Conservation (phyloP, 2,329 filamentous ascomycete genomes). For the Fusarium drepaniforme region DNA sequence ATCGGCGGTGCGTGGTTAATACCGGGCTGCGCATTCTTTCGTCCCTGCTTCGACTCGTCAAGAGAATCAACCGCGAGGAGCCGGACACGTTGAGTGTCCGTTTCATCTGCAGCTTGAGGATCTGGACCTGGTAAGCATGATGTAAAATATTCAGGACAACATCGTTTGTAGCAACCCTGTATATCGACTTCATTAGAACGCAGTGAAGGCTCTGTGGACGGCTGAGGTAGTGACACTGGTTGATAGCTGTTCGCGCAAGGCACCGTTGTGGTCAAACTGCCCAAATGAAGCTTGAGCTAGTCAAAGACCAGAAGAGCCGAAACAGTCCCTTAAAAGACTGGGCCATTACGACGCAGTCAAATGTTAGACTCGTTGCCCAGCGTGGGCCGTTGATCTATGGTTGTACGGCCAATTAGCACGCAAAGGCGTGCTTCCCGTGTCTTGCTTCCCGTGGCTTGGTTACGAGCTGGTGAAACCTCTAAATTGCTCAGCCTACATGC, state of each 20-base stretch:
- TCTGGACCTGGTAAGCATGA: not conserved
- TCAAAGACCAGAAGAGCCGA: not conserved
- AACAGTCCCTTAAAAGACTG: not conserved
- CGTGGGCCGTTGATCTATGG: not conserved
- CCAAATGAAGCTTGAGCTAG: not conserved
- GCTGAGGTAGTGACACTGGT: not conserved
- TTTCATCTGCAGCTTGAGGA: not conserved
- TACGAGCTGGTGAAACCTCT: not conserved
- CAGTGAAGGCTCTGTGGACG: not conserved
- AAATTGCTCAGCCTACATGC: not conserved
- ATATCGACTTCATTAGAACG: not conserved
- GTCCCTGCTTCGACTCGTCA: not conserved
- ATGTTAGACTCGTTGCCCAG: not conserved
- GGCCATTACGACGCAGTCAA: not conserved
- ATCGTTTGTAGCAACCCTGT: not conserved
- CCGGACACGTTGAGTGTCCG: not conserved
- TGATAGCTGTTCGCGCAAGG: not conserved
- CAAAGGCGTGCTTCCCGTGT: no score
- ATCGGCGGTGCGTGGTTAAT: not conserved
- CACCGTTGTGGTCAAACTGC: not conserved
- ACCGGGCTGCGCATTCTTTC: not conserved
- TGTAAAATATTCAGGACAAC: not conserved
- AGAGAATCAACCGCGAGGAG: not conserved
- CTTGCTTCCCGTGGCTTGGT: not conserved
- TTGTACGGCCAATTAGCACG: no score